A percentile compares a stretch with the other conserved stretches of the same genome.
These are phyloP conservation scores for Straminergon stramineum DNA, from an alignment of 225 moss, liverwort and hornwort genomes.

Conservation along the genomic window DNA sequence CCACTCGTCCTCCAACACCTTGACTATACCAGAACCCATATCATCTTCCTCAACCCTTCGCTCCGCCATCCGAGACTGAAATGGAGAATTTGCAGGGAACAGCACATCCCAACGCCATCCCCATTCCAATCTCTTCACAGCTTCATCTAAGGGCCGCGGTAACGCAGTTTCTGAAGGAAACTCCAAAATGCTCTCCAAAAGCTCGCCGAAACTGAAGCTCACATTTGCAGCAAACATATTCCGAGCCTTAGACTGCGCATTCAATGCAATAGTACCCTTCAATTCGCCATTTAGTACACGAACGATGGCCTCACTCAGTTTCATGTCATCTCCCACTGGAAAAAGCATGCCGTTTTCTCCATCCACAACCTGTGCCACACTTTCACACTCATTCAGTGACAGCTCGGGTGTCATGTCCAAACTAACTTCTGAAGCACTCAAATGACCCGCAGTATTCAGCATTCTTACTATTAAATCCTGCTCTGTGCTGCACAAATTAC, in stretches of 20 bases:
- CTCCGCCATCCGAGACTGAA: conserved; percentile 4
- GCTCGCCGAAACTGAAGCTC: conserved; percentile 51
- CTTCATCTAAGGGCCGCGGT: conserved; percentile 44
- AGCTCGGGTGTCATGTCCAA: background rate
- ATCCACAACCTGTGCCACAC: conserved; percentile 53
- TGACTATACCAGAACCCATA: conserved; percentile 19
- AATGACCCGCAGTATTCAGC: background rate
- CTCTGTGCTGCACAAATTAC: background rate
- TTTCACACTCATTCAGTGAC: background rate
- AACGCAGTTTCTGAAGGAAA: conserved; percentile 51
- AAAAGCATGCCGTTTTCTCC: conserved; percentile 66
- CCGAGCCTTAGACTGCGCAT: conserved; percentile 44
- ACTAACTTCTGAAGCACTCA: background rate
- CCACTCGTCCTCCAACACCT: conserved; percentile 35
- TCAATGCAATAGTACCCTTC: conserved; percentile 23
- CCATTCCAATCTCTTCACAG: conserved; percentile 13
- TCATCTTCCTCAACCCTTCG: conserved; percentile 7
- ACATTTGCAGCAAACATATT: conserved; percentile 50
- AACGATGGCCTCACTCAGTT: conserved; percentile 43
- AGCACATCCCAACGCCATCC: conserved; percentile 81
- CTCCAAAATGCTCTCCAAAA: conserved; percentile 77
- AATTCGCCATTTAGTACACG: conserved; percentile 12
- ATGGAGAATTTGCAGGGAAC: conserved; percentile 6
- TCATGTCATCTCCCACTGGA: conserved; percentile 59
- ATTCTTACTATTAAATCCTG: background rate